Percentiles rank a stretch among this genome's conserved stretches.
Evolutionary conservation across 345 rosid species (phyloP).

Genomic region (Acer yangbiense): DNA sequence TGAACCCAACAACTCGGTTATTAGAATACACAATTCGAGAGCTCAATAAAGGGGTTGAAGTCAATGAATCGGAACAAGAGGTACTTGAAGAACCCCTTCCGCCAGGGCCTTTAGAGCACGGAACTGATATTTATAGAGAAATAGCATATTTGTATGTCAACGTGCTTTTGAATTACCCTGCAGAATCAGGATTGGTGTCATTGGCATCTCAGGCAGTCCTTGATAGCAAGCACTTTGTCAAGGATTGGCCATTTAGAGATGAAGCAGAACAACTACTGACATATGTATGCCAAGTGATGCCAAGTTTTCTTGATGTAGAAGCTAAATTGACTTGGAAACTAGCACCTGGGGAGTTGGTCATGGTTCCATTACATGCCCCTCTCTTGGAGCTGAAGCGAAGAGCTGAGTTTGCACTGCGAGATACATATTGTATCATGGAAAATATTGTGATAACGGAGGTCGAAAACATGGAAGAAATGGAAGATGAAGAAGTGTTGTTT

Average conservation of each 20-base stretch:
- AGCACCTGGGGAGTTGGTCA: constrained; percentile 61
- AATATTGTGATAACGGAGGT: constrained; percentile 56
- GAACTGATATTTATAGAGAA: constrained; percentile 59
- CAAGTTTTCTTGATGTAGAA: constrained; percentile 34
- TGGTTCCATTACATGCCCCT: constrained; percentile 64
- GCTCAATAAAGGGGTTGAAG: constrained; percentile 27
- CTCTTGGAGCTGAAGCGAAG: constrained; percentile 66
- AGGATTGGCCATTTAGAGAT: constrained; percentile 68
- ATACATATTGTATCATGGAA: constrained; percentile 66
- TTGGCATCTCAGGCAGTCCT: constrained; percentile 58
- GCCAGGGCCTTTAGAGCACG: constrained; percentile 33
- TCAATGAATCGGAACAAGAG: constrained; percentile 21
- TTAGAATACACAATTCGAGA: constrained; percentile 76
- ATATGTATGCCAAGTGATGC: constrained; percentile 59
- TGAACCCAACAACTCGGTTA: constrained; percentile 60
- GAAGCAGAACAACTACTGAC: constrained; percentile 47
- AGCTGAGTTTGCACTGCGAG: constrained; percentile 57
- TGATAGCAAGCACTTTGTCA: constrained; percentile 74
- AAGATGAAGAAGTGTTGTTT: constrained; percentile 48
- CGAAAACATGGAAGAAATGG: constrained; percentile 43
- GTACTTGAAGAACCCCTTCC: constrained; percentile 18
- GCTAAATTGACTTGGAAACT: constrained; percentile 24
- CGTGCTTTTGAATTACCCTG: constrained; percentile 60
- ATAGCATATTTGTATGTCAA: constrained; percentile 48
- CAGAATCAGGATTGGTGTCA: constrained; percentile 41